A percentile compares a stretch with the other conserved stretches of the same genome.
These are phyloP conservation scores for Xerocomellus amylosporus DNA, from an alignment of 768 basidiomycete genomes.

Conservation along the genomic window DNA sequence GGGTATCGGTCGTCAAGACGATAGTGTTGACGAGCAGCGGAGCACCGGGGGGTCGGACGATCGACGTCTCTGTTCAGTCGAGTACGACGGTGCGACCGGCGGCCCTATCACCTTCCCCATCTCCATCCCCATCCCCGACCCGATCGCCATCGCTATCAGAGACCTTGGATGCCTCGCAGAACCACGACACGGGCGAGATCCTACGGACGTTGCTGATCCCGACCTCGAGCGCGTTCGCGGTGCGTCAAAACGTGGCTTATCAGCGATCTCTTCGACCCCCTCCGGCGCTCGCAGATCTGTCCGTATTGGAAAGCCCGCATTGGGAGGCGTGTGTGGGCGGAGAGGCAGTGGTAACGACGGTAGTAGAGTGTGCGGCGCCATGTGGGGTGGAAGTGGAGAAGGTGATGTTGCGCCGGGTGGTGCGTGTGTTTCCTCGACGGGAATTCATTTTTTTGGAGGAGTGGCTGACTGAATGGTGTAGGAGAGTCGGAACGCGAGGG, in stretches of 20 bases:
- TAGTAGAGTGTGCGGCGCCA: constrained; percentile 52
- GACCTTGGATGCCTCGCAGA: neutral
- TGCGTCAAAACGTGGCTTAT: constrained; percentile 55
- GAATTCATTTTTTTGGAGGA: no score
- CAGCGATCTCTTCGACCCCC: constrained; percentile 39
- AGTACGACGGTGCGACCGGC: constrained; percentile 24
- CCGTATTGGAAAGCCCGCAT: constrained; percentile 46
- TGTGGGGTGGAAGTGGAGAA: constrained; percentile 54
- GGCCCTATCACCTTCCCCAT: no score
- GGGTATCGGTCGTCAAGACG: constrained; percentile 55
- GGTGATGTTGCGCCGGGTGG: constrained; percentile 47
- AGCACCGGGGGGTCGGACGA: constrained; percentile 61
- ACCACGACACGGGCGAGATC: constrained; percentile 48
- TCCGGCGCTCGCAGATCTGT: constrained; percentile 51
- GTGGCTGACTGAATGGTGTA: constrained; percentile 17
- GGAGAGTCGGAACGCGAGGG: constrained; percentile 44
- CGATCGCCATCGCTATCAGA: constrained; percentile 6
- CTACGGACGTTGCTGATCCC: constrained; percentile 66
- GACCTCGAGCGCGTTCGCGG: constrained; percentile 58
- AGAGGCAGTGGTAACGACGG: constrained; percentile 55
- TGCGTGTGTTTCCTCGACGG: constrained; percentile 26
- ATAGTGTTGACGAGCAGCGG: constrained; percentile 62
- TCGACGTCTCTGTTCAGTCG: constrained; percentile 82
- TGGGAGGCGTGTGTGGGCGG: constrained; percentile 51
- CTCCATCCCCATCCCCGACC: neutral